phyloP scores from a whole-genome alignment of 768 basidiomycete species.

The Strobilomyces dryophilus region DNA sequence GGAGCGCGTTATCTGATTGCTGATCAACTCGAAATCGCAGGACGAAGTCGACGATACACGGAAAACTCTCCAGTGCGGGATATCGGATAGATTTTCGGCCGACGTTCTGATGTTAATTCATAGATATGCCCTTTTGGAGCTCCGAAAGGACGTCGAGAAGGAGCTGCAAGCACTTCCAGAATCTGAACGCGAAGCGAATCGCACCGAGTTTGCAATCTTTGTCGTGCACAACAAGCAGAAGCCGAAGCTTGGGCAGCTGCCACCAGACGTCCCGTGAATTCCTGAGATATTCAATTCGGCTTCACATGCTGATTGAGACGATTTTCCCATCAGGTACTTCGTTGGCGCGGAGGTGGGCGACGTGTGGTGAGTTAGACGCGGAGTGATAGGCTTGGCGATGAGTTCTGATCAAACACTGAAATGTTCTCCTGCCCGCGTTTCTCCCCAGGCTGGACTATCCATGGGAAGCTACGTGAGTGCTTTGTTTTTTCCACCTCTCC shows the following conservation, averaged over 20 bases:
- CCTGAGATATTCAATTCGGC: background rate
- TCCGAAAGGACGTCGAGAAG: conserved; percentile 81
- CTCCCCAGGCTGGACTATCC: conserved; percentile 72
- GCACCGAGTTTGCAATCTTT: conserved; percentile 87
- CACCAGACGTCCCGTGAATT: conserved; percentile 58
- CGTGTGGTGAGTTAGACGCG: conserved; percentile 63
- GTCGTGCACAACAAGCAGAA: conserved; percentile 96
- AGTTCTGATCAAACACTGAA: conserved; percentile 11
- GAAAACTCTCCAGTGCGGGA: conserved; percentile 79
- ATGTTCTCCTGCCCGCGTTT: conserved; percentile 3
- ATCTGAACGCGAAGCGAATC: conserved; percentile 64
- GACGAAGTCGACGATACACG: conserved; percentile 88
- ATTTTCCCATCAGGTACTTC: conserved; percentile 55
- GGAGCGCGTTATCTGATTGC: conserved; percentile 12
- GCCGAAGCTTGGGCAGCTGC: conserved; percentile 73
- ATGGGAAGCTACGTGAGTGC: conserved; percentile 70
- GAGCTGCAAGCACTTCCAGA: conserved; percentile 65
- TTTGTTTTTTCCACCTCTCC: background rate
- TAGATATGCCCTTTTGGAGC: conserved; percentile 88
- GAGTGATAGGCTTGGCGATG: background rate
- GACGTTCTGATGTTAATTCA: conserved; percentile 1
- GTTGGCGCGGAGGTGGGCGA: conserved; percentile 72
- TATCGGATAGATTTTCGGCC: background rate
- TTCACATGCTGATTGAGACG: conserved; percentile 4
- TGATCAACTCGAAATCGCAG: conserved; percentile 33